These are phyloP conservation scores for Hymenoscyphus albidus DNA, from an alignment of 2,329 filamentous ascomycete genomes.

Conservation along the genomic window DNA sequence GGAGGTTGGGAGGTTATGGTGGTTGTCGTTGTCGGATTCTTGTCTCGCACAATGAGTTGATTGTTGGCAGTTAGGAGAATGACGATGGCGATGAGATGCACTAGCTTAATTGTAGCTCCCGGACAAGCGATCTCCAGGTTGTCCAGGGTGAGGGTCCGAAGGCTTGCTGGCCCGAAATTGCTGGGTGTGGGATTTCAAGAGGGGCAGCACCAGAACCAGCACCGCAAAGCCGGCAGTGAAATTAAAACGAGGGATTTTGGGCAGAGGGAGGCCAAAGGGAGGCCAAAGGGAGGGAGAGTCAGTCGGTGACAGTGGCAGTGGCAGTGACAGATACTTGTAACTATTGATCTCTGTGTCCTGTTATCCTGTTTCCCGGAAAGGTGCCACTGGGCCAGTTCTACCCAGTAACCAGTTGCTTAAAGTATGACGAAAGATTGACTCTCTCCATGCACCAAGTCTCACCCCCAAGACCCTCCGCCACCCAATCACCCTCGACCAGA, in stretches of 20 bases:
- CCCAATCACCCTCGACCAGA: background rate
- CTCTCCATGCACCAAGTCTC: background rate
- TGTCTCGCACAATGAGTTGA: background rate
- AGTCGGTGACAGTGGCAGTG: background rate
- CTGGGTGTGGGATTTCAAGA: background rate
- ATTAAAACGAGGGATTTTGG: background rate
- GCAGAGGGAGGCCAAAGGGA: background rate
- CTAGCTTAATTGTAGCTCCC: background rate
- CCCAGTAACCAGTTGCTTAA: background rate
- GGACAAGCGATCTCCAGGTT: background rate
- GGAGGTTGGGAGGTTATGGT: background rate
- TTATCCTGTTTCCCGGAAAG: background rate
- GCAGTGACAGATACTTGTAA: background rate
- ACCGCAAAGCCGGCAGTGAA: background rate
- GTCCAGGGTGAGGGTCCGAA: background rate
- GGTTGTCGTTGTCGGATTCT: background rate
- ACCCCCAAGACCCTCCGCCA: background rate
- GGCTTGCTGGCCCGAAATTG: background rate
- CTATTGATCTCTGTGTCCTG: background rate
- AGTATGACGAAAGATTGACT: background rate
- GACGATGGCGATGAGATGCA: background rate
- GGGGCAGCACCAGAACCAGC: background rate
- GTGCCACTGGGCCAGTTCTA: background rate
- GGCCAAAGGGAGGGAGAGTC: background rate
- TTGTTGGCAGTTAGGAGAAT: background rate